Percentiles rank a stretch among this genome's conserved stretches.
Conservation (phyloP, 192 early-diverging fungal genomes). For the Coemansia sp. region DNA sequence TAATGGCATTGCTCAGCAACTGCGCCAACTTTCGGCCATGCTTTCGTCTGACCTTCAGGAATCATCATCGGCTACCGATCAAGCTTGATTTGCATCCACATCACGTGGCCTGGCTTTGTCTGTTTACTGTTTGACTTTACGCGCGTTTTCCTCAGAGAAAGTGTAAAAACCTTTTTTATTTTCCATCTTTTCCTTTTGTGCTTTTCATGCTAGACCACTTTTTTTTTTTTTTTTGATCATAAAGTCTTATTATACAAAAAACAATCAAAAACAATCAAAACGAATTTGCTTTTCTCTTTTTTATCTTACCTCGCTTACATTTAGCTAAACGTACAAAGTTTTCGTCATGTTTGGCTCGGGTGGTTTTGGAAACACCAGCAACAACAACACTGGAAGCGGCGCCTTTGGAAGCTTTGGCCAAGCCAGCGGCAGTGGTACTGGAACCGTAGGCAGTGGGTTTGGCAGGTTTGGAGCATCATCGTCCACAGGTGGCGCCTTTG, state of each 20-base stretch:
- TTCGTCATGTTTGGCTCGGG: slow-evolving; percentile 43
- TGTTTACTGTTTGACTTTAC: not conserved
- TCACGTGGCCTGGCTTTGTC: not conserved
- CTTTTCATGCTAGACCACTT: not conserved
- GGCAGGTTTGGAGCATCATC: slow-evolving; percentile 53
- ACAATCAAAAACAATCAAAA: too few species aligned
- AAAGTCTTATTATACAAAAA: too few species aligned
- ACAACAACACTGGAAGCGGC: slow-evolving; percentile 19
- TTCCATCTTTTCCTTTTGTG: too few species aligned
- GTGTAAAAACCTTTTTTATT: too few species aligned
- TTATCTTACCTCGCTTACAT: not conserved
- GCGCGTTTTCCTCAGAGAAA: too few species aligned
- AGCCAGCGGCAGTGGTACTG: slow-evolving; percentile 18
- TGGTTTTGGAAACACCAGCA: slow-evolving; percentile 19
- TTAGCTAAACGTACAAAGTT: not conserved
- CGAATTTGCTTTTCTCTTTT: not conserved
- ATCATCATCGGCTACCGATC: not conserved
- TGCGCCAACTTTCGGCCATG: slow-evolving; percentile 19
- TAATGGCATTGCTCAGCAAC: slow-evolving; percentile 35
- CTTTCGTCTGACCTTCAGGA: not conserved
- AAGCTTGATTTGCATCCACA: too few species aligned
- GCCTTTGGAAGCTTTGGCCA: slow-evolving; percentile 27
- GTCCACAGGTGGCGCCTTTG: slow-evolving; percentile 42
- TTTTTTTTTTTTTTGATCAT: too few species aligned
- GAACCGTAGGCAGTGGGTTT: slow-evolving; percentile 16